Base-by-base conservation (phyloP, 140 eudicot genomes). In the Senecio squalidus region DNA sequence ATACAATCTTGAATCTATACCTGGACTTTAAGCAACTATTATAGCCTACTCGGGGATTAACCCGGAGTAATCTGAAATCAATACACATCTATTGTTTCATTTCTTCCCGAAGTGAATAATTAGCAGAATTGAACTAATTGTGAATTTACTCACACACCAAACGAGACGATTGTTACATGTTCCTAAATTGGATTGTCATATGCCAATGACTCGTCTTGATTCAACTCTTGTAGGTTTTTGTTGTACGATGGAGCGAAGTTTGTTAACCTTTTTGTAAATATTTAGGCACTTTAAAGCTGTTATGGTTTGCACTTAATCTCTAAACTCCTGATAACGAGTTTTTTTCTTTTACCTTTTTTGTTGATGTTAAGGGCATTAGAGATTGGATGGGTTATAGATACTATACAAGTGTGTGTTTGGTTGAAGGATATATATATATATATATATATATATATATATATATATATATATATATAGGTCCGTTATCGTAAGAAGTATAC, bases 1-100 rank as follows among this genome's bases (percentile, higher is more conserved):
- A 64, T 92, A 92, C 84, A 92, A 87, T 75, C 96, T 87, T 31
- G 98, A 92, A 65, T 88, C 98, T 4, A 92, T 92, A 50, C 92
- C 98, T 53, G 98, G 96, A 16, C 95, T 92, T 30, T 92, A 80
- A 88, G 68, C 55, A 40, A 22, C 28, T 58, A 58, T 57, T 55
- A 30, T n/a, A 54, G 44, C 25, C 17, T 55, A 57, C 69, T 64
- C 18, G 17, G 29, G 30, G 17, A 16, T 24, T n/a, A n/a, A n/a
- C n/a, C n/a, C n/a, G n/a, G n/a, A n/a, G n/a, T n/a, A n/a, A n/a
- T n/a, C n/a, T n/a, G n/a, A n/a, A n/a, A n/a, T n/a, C n/a, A n/a
- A 5, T 23, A 27, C 41, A 13, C 23, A 6, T 9, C 30, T 17
- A 40, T 62, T 40, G 24, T 50, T 51, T 46, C 22, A 18, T 24